These are phyloP conservation scores for Panellus pusillus DNA, from an alignment of 768 basidiomycete species.

Conservation along the genomic window DNA sequence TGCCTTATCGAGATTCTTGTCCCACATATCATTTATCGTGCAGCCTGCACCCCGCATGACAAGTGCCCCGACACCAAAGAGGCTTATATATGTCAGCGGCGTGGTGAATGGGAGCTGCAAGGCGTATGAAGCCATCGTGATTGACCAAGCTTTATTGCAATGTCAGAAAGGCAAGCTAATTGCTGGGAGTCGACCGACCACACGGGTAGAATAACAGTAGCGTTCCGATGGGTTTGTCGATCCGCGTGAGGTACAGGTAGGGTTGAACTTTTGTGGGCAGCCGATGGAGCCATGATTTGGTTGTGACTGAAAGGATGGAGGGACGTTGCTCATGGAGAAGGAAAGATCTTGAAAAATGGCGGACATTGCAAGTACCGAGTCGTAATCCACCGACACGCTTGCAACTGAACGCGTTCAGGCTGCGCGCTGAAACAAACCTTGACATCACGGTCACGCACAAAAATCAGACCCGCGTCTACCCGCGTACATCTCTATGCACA, in stretches of 20 bases:
- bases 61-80: constrained; percentile 89
- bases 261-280: constrained; percentile 63
- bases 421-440: background rate
- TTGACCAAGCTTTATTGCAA: constrained; percentile 81
- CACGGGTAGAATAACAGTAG: constrained; percentile 92
- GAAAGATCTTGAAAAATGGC: constrained; percentile 3
- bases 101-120: constrained; percentile 61
- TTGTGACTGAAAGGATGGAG: constrained; percentile 3
- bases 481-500: constrained; percentile 8
- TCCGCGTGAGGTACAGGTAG: constrained; percentile 82
- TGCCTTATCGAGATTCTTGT: constrained; percentile 83
- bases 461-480: background rate
- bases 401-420: background rate
- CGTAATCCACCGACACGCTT: constrained; percentile 8
- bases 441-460: constrained; percentile 16
- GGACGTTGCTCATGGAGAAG: constrained; percentile 5
- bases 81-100: constrained; percentile 71
- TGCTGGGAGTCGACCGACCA: constrained; percentile 50
- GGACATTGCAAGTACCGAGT: background rate
- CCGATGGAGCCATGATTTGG: constrained; percentile 63
- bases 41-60: constrained; percentile 99
- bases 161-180: background rate
- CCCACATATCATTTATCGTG: constrained; percentile 99
- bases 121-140: constrained; percentile 93
- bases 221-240: constrained; percentile 97